Percentiles rank a stretch among this genome's conserved stretches.
phyloP scores from a whole-genome alignment of 164 flowering plant genomes.

The Vitis rotundifolia region DNA sequence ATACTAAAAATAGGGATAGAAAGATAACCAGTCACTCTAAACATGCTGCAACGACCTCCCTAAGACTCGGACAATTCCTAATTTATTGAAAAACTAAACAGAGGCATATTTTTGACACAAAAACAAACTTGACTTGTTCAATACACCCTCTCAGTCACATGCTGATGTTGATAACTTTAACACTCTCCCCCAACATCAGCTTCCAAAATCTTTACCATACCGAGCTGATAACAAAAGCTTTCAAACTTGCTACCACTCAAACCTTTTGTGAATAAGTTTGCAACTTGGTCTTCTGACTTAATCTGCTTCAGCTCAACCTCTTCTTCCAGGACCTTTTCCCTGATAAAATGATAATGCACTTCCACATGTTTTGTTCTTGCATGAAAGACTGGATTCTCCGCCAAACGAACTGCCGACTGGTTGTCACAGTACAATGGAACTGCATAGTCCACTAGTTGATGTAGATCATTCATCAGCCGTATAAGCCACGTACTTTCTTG shows the following conservation, averaged over 20 bases:
- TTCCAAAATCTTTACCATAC: no score
- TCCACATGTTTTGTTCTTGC: constrained; percentile 4
- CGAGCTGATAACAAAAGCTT: not conserved
- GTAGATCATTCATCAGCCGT: not conserved
- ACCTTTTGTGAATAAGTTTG: constrained; percentile 1
- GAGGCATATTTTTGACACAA: no score
- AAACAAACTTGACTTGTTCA: no score
- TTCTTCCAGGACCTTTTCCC: constrained; percentile 4
- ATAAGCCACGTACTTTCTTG: constrained; percentile 8
- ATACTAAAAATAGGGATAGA: no score
- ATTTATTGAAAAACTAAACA: no score
- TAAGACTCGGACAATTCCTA: no score
- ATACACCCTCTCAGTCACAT: no score
- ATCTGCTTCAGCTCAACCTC: not conserved
- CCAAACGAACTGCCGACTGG: no score
- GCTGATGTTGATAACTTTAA: no score
- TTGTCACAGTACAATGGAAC: not conserved
- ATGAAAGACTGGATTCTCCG: constrained; percentile 1
- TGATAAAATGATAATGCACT: constrained; percentile 4
- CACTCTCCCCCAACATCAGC: no score
- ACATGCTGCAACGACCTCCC: no score
- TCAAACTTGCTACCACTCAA: not conserved
- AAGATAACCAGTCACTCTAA: no score
- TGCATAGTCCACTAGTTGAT: not conserved
- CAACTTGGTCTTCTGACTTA: not conserved